These are phyloP conservation scores for Eurotiales sp. DNA, from an alignment of 2,329 filamentous ascomycete species.

Conservation along the genomic window DNA sequence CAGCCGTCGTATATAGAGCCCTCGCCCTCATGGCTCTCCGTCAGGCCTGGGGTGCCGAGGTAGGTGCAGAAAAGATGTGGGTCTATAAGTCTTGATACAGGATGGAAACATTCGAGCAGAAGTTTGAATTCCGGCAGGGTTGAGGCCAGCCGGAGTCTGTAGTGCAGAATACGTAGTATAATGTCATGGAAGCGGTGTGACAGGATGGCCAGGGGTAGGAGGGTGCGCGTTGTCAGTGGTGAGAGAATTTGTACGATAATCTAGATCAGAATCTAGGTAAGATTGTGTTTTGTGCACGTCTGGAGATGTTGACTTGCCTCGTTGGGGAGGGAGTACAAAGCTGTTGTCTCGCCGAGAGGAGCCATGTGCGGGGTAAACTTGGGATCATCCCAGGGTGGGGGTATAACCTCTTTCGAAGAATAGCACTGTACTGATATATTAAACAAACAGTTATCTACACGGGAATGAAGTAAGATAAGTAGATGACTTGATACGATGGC, in stretches of 20 bases:
- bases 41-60: constrained; percentile 60
- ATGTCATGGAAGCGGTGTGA: constrained; percentile 62
- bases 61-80: constrained; percentile 68
- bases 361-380: constrained; percentile 3
- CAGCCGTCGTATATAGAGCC: constrained; percentile 35
- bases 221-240: constrained; percentile 46
- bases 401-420: too few species aligned
- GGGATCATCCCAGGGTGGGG: too few species aligned
- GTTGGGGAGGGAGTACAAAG: constrained; percentile 1
- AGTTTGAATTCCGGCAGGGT: constrained; percentile 61
- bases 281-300: neutral
- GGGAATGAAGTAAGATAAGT: too few species aligned
- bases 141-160: constrained; percentile 59
- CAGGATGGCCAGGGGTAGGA: constrained; percentile 56
- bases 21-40: constrained; percentile 37
- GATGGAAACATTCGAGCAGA: constrained; percentile 76
- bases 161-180: constrained; percentile 61
- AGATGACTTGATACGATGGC: too few species aligned
- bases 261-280: constrained; percentile 28
- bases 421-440: too few species aligned
- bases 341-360: neutral
- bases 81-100: constrained; percentile 63
- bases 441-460: too few species aligned
- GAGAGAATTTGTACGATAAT: constrained; percentile 52
- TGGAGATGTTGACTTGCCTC: neutral